These are phyloP conservation scores for Scenedesmus sp. DNA, from an alignment of 163 green algal genomes.

Conservation along the genomic window DNA sequence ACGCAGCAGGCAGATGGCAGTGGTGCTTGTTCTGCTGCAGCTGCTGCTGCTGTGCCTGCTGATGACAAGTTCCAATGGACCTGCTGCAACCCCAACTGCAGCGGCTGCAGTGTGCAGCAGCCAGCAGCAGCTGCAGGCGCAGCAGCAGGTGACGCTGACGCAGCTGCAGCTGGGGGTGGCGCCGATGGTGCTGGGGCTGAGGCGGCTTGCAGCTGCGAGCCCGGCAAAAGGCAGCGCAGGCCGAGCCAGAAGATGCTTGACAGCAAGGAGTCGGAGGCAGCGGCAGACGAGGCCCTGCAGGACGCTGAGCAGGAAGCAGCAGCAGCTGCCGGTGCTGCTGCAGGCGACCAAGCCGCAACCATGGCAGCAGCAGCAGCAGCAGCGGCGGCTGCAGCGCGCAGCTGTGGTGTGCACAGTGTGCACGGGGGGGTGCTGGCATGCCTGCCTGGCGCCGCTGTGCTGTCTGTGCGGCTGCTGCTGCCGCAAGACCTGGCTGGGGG, in stretches of 20 bases:
- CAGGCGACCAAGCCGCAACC: no score
- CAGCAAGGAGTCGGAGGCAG: not conserved
- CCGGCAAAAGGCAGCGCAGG: not conserved
- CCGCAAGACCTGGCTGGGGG: not conserved
- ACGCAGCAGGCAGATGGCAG: no score
- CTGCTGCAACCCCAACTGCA: constrained; percentile 41
- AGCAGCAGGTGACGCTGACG: not conserved
- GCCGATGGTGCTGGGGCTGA: not conserved
- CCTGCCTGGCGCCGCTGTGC: not conserved
- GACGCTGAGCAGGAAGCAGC: not conserved
- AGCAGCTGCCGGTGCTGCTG: not conserved
- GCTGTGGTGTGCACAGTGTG: not conserved
- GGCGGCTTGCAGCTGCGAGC: not conserved
- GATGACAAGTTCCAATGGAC: not conserved
- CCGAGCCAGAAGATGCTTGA: not conserved
- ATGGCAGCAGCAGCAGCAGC: not conserved
- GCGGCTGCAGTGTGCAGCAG: not conserved
- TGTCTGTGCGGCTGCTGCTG: constrained; percentile 13
- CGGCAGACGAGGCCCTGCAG: not conserved
- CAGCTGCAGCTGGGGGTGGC: not conserved
- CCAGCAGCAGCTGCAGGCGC: not conserved
- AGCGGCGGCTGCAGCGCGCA: not conserved
- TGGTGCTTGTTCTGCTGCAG: not conserved
- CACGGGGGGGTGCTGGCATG: not conserved
- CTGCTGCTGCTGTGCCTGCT: not conserved